Evolutionary conservation across 2,329 filamentous ascomycete genomes (phyloP), one percentile per base, ranked within the genome.

Genomic region (Pyrenochaeta sp.): DNA sequence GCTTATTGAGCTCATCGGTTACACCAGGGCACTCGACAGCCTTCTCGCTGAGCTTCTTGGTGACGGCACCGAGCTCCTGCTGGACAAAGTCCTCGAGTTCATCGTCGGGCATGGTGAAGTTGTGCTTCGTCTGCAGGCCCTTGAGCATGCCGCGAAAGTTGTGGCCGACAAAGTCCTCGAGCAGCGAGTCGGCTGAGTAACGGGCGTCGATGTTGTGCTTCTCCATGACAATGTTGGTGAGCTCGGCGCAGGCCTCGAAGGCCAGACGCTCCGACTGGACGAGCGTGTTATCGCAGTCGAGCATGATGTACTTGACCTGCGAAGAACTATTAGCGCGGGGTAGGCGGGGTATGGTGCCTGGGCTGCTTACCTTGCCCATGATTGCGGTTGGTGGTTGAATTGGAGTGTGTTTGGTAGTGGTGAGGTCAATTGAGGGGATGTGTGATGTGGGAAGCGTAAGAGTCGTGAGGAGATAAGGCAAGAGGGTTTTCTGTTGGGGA

Each of bases 141-240:
- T 81, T 77, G 79, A 96, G 88, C 91, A 96, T 96, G 78, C 91
- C 91, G 65, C 92, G 91, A 85, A 96, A 97, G 84, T 96, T 96
- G 76, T 95, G 90, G 68, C 93, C 92, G 66, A 97, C 91, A 70
- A 96, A 97, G 79, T 96, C 90, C 66, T 83, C 81, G 79, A 96
- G 90, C 60, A 97, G 87, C 55, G 87, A 83, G 42, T 88, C 85
- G 70, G 90, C 90, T 3, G 90, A 92, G 82, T 96, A 97, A 73
- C 84, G 86, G 66, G 86, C 82, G 21, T 82, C 71, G 68, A 91
- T 81, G 67, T 82, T 79, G 71, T 89, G 83, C 70, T 84, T 83
- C 66, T 83, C 82, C 74, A 94, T 87, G 75, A 96, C 91, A 77
- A 92, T 83, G 80, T 97, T 97, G 82, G 92, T 89, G 61, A 97